Base-by-base conservation (phyloP, 2,329 filamentous ascomycete genomes). In the Fusarium lateritium region DNA sequence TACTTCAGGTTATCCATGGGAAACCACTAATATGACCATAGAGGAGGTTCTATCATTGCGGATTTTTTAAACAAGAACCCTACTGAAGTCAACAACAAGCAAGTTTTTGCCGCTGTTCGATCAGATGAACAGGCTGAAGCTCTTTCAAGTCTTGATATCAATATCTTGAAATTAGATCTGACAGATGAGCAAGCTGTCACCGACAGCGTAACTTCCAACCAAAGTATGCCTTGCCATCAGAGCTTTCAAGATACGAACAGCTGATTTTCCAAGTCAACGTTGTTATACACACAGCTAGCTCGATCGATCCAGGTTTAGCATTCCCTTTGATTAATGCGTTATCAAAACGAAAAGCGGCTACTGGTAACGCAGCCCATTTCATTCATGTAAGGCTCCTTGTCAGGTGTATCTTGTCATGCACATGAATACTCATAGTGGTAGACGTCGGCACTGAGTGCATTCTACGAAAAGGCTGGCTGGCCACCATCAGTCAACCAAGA, bases 1-100 rank as follows among this genome's bases (percentile, higher is more conserved):
- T 14, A 9, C 8, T 6, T 6, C 13, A 15, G n/a, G 13, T 13
- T 22, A 31, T 38, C 4, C 4, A 1, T 13, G 3, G 9, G 0
- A 13, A 4, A 10, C 1, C 6, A 7, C 21, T 45, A 34, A 45
- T 5, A 21, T 8, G 8, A 4, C 13, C 6, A 8, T 13, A 54
- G 28, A 26, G 21, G 39, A 26, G 40, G 51, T 13, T 54, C 40
- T 19, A 33, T 46, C 7, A 2, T 54, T 17, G 17, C 22, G 1
- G 21, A 46, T 46, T 9, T 45, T 15, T 22, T 42, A 7, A 22
- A 21, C 6, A 28, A 46, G 6, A 9, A 36, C 31, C 26, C 31
- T 5, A 17, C 21, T 5, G 13, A 26, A 17, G 17, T 34, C 9
- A 36, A 15, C 2, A 46, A 15, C 15, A 6, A 15, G 11, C 49